These are phyloP conservation scores for Symbiodinium natans DNA, from an alignment of 73 alveolate species.

Conservation along the genomic window DNA sequence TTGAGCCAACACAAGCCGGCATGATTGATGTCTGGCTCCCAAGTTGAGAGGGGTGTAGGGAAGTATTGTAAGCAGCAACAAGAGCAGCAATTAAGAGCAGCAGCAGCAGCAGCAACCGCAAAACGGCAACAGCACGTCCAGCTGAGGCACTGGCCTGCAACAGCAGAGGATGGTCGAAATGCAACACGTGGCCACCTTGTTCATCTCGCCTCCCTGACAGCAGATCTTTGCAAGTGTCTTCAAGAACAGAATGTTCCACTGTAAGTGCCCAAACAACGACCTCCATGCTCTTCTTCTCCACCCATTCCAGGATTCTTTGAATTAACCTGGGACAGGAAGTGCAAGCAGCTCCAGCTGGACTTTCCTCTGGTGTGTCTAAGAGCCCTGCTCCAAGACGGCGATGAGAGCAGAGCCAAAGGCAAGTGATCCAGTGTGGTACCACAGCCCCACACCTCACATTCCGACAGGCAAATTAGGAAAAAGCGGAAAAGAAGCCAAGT, in stretches of 20 bases:
- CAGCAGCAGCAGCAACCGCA: too few relatives aligned
- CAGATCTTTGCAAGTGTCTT: too few relatives aligned
- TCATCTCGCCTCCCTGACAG: not conserved
- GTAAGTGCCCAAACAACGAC: not conserved
- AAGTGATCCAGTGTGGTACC: slow-evolving; percentile 70
- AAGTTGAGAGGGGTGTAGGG: too few relatives aligned
- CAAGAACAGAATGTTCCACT: not conserved
- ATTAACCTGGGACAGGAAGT: too few relatives aligned
- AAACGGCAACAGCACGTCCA: too few relatives aligned
- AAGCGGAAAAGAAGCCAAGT: not conserved
- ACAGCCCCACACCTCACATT: not conserved
- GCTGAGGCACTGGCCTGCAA: slow-evolving; percentile 8
- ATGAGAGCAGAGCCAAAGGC: slow-evolving; percentile 74
- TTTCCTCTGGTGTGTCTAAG: not conserved
- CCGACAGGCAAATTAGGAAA: too few relatives aligned
- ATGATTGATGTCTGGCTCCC: too few relatives aligned
- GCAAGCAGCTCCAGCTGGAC: not conserved
- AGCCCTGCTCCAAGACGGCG: slow-evolving; percentile 19
- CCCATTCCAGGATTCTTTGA: slow-evolving; percentile 64
- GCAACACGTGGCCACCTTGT: not conserved
- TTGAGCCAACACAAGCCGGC: too few relatives aligned
- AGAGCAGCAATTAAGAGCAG: too few relatives aligned
- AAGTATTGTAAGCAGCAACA: too few relatives aligned
- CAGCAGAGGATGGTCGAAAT: not conserved
- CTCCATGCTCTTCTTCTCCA: slow-evolving; percentile 58